Conservation (phyloP, 805 yeast genomes). For the Saturnispora quitensis region DNA sequence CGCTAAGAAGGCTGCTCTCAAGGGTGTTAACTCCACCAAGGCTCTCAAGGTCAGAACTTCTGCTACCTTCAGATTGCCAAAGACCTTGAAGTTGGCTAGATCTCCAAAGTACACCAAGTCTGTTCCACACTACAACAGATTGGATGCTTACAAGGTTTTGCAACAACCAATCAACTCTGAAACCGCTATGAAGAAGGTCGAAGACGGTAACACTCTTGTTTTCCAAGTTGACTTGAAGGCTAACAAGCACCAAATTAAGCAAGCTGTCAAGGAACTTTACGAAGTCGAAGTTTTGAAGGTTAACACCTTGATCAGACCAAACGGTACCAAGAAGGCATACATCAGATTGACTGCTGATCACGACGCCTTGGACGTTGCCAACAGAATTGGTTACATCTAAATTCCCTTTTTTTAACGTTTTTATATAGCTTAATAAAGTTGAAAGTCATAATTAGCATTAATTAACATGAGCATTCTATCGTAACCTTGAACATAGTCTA, state of each 20-base stretch:
- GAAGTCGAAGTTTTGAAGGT: constrained; percentile 90
- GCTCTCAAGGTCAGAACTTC: constrained; percentile 88
- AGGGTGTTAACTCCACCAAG: constrained; percentile 92
- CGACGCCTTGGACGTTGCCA: constrained; percentile 99
- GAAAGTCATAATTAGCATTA: neutral
- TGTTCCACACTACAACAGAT: constrained; percentile 95
- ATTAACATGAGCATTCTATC: neutral
- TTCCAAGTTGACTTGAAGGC: constrained; percentile 96
- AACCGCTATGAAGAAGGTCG: constrained; percentile 99
- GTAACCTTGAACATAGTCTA: too few species aligned
- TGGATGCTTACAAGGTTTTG: constrained; percentile 91
- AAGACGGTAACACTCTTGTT: constrained; percentile 98
- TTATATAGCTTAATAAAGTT: neutral
- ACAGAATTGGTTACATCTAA: constrained; percentile 99
- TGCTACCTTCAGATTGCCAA: constrained; percentile 95
- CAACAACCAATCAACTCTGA: constrained; percentile 94
- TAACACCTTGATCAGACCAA: constrained; percentile 97
- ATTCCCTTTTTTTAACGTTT: constrained; percentile 1
- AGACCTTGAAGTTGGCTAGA: constrained; percentile 91
- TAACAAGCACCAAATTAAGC: constrained; percentile 97
- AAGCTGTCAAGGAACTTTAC: constrained; percentile 96
- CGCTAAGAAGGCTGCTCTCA: constrained; percentile 98
- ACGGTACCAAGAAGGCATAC: constrained; percentile 99
- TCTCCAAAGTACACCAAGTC: constrained; percentile 93
- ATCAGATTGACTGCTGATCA: constrained; percentile 97